Conservation (phyloP, 164 flowering plant genomes). For the Warburgia ugandensis region DNA sequence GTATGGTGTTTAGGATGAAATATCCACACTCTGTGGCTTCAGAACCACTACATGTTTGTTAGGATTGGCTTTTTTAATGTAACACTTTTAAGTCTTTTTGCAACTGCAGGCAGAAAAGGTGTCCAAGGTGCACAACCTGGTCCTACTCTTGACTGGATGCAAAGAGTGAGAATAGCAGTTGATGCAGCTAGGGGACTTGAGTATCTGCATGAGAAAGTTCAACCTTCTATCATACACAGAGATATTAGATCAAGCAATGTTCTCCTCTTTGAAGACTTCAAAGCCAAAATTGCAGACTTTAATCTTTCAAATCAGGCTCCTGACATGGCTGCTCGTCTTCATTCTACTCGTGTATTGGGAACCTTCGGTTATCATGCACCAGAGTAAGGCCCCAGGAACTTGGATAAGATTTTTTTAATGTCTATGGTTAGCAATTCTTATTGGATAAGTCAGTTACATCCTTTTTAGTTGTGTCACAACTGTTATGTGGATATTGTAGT, state of each 20-base stretch:
- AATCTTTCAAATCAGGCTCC: conserved; percentile 97
- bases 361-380: conserved; percentile 99
- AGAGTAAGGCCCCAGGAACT: too few species aligned
- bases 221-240: conserved; percentile 86
- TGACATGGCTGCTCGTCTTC: conserved; percentile 99
- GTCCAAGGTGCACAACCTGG: conserved; percentile 99
- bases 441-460: background rate
- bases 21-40: too few species aligned
- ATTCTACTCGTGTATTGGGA: conserved; percentile 96
- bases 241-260: conserved; percentile 98
- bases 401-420: background rate
- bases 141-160: conserved; percentile 94
- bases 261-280: conserved; percentile 86
- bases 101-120: conserved; percentile 78
- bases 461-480: too few species aligned
- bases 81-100: too few species aligned
- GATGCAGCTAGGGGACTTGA: conserved; percentile 93
- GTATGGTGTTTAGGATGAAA: conserved; percentile 34
- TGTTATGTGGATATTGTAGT: too few species aligned
- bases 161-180: conserved; percentile 89
- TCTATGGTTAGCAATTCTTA: background rate
- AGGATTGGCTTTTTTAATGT: too few species aligned
- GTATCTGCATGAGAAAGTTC: conserved; percentile 84
- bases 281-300: conserved; percentile 94
- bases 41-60: background rate